Base-by-base conservation (phyloP, 1,284 basidiomycete genomes). In the Phellinidium pouzarii region DNA sequence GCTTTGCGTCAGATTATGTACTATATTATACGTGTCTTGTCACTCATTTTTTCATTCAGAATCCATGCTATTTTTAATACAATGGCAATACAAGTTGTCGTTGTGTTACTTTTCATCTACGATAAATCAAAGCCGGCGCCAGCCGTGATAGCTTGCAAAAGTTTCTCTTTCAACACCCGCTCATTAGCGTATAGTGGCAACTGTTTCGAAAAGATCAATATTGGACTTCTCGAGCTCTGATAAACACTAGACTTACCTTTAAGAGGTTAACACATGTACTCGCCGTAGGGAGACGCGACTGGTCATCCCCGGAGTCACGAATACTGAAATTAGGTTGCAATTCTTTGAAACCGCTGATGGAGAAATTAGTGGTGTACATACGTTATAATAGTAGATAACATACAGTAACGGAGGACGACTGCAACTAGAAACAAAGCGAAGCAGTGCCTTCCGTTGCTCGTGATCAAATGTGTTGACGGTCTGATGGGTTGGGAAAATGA, bases 401-500 rank as follows among this genome's bases (percentile, higher is more conserved):
- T 62, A 89, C 80, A 97, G 68, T 4, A 91, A 69, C 0, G 94
- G 94, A 0, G 94, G 92, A 9, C 93, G 77, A 58, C 89, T 87
- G 62, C 92, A 95, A 56, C 87, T 90, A 6, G 94, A 96, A 14
- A 91, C 94, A 62, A 96, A 97, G 4, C 89, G 78, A 49, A 97
- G 66, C 54, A 96, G 71, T 1, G 80, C 73, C 43, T 80, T 71
- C 14, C 83, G 77, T 58, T 92, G 81, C 43, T 87, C 82, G 50
- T 87, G 82, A 56, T 81, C 74, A 60, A 93, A 85, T 25, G 79
- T 72, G 40, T 85, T 76, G 54, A 93, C 77, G 22, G 91, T 84
- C 75, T 90, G 61, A 9, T 57, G 59, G 55, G 1, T 17, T n/a
- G n/a, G 46, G 8, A 43, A 25, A 41, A 36, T 12, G 25, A 34